Percentiles rank a stretch among this genome's conserved stretches.
phyloP scores from a whole-genome alignment of 2,329 filamentous ascomycete species.

The Diplodia corticola region DNA sequence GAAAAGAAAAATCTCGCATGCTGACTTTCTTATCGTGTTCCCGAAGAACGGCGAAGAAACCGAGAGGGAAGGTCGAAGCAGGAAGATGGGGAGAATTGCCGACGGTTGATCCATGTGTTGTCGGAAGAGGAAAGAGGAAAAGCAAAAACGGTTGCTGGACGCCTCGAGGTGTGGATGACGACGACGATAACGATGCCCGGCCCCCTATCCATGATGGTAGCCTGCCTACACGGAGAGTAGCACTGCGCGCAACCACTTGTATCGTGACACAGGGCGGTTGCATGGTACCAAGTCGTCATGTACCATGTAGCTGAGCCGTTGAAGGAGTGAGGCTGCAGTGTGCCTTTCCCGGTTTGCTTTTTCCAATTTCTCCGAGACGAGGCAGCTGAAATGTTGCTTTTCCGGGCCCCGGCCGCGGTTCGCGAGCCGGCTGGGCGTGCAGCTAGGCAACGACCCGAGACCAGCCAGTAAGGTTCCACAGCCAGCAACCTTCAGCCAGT shows the following conservation, averaged over 20 bases:
- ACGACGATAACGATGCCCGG: too few relatives aligned
- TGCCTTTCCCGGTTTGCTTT: not conserved
- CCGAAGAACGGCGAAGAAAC: too few relatives aligned
- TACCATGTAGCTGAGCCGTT: not conserved
- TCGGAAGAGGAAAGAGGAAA: not conserved
- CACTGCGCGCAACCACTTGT: not conserved
- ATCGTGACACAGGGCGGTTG: not conserved
- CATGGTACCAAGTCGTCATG: not conserved
- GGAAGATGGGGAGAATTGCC: not conserved
- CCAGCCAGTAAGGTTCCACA: not conserved
- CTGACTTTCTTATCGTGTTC: too few relatives aligned
- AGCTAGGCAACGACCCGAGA: not conserved
- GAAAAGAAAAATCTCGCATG: not conserved
- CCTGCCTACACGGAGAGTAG: not conserved
- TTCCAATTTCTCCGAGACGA: not conserved
- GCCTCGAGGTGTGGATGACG: not conserved
- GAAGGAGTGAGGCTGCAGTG: not conserved
- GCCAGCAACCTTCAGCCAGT: too few relatives aligned
- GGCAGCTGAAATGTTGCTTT: not conserved
- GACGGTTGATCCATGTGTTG: too few relatives aligned
- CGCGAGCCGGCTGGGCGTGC: not conserved
- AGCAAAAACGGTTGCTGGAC: not conserved
- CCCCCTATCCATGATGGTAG: not conserved
- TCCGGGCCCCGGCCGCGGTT: not conserved
- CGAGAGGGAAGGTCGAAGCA: not conserved